Base-by-base conservation (phyloP, 108 stramenopile genomes). In the Stephanodiscus minutulus region DNA sequence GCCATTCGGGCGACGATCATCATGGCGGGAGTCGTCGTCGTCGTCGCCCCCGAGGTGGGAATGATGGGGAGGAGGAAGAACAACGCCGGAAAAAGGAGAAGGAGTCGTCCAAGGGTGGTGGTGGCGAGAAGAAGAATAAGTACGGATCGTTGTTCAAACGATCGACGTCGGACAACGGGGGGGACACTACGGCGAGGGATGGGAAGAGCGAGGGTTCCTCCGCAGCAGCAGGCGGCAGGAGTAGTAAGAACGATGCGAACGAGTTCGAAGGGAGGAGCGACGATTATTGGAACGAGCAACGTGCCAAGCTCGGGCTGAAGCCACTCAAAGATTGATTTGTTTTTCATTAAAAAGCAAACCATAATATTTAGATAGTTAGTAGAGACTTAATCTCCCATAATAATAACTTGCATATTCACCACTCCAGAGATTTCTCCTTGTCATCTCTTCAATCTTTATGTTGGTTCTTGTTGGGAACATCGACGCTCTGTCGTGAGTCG, bases 201-300 rank as follows among this genome's bases (percentile, higher is more conserved):
- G 64, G n/a, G 64, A 58, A 25, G 17, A 53, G 13, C 28, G 58
- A 70, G 5, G 10, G 17, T 10, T 3, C n/a, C 9, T 44, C 28
- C 43, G n/a, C n/a, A n/a, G n/a, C n/a, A n/a, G n/a, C n/a, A n/a
- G 43, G 13, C 13, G 43, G 15, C 43, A 43, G 36, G 15, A 10
- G 35, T 22, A 59, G 54, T 37, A 48, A 59, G 7, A 39, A 12
- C 9, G 24, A 67, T 21, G 29, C 3, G 20, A 55, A 53, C 33
- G 68, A 25, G 48, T 41, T 44, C 41, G 72, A 36, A 21, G 73
- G 65, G 49, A 37, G 57, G 24, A 72, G 46, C 10, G 87, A 83
- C 6, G 90, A 92, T 63, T 92, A 87, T 63, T 95, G 94, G 94
- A 90, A 95, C 64, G 83, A 85, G 46, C 70, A 92, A 78, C 77